Base-by-base conservation (phyloP, 1,284 basidiomycete species). In the Kwoniella shivajii region DNA sequence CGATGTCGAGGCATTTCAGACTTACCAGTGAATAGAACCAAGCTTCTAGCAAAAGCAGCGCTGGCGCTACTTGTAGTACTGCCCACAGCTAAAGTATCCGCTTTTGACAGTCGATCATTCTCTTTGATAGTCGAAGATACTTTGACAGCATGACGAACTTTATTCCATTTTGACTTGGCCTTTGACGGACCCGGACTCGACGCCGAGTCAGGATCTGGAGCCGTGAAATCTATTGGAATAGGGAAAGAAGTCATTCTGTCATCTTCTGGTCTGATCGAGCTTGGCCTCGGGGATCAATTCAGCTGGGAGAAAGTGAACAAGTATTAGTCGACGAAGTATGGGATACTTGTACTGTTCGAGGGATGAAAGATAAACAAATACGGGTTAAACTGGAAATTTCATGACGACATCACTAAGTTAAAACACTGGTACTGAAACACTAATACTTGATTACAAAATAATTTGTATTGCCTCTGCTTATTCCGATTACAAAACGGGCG, bases 21-120 rank as follows among this genome's bases (percentile, higher is more conserved):
- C 63, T 52, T 50, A 76, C 76, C 74, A 26, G 76, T 46, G 41
- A 74, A 74, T n/a, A 78, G 57, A 18, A 78, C 65, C 6, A 77
- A 45, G 6, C 71, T 73, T 51, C 76, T 60, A 2, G 76, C 71
- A 20, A 75, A 64, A 13, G 75, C 75, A 4, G 76, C 75, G 16
- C 70, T 68, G 11, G 73, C 71, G 9, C 71, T 74, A 11, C 68
- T 69, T 4, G 57, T 47, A 1, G 68, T 67, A 6, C 62, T 63
- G 20, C 73, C 69, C 10, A 66, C 43, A 16, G 65, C 34, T 36
- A 68, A 44, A 7, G 57, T 60, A 31, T 54, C 59, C 13, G 51
- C 43, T 13, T 36, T n/a, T 22, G 41, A 31, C 11, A 41, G 26
- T 20, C 46, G 45, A 10, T 49, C 42, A 16, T 43, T 54, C 13